A percentile compares a stretch with the other conserved stretches of the same genome.
These are phyloP conservation scores for Pseudozyma hubeiensis DNA, from an alignment of 1,284 basidiomycete genomes.

Conservation along the genomic window DNA sequence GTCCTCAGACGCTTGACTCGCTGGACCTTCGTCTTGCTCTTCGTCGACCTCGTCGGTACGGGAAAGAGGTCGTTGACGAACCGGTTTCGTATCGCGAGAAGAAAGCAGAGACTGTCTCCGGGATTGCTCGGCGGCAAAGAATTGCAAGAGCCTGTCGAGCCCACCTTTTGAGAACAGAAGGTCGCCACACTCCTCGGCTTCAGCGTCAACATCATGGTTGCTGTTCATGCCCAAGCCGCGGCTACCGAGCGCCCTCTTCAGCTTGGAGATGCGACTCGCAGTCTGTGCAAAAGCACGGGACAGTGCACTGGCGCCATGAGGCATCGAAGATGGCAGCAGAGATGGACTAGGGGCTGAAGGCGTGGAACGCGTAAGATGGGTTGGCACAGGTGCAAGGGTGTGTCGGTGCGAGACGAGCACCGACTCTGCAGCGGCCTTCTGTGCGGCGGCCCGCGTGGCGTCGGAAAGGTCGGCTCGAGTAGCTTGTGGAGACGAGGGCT, in stretches of 20 bases:
- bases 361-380: background rate
- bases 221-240: conserved; percentile 31
- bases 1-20: conserved; percentile 39
- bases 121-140: conserved; percentile 44
- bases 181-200: conserved; percentile 70
- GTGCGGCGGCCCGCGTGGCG: conserved; percentile 24
- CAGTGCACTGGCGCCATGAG: conserved; percentile 71
- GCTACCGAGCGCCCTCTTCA: conserved; percentile 76
- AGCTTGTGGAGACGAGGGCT: conserved; percentile 9
- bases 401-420: conserved; percentile 43
- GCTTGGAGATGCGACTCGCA: conserved; percentile 81
- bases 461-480: conserved; percentile 13
- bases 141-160: conserved; percentile 53
- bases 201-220: conserved; percentile 41
- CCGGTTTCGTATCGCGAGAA: conserved; percentile 3
- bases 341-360: background rate
- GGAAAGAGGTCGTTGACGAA: conserved; percentile 31
- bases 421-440: conserved; percentile 41
- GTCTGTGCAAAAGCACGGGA: conserved; percentile 83
- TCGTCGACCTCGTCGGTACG: conserved; percentile 37
- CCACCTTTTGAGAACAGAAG: conserved; percentile 58
- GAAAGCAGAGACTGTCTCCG: conserved; percentile 16
- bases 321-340: conserved; percentile 39
- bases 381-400: conserved; percentile 16
- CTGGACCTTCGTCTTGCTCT: conserved; percentile 37